phyloP scores from a whole-genome alignment of 2,329 filamentous ascomycete species.

The Cercospora zeae-maydis region DNA sequence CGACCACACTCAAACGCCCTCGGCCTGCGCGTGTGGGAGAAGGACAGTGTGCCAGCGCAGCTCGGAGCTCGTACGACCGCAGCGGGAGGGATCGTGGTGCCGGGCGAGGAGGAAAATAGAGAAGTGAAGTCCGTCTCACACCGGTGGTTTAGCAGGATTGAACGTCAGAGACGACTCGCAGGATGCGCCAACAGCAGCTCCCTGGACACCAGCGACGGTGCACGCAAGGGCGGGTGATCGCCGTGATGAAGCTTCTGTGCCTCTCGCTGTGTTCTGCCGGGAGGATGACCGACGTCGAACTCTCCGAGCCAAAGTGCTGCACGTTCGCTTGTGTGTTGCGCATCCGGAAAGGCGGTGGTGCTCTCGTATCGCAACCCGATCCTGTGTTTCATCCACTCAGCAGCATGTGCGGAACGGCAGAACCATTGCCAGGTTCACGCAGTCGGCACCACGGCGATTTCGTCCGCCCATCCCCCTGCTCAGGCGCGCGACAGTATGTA shows the following conservation, averaged over 20 bases:
- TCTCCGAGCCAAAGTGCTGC: neutral
- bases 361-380: neutral
- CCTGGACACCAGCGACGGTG: neutral
- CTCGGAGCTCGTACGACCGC: neutral
- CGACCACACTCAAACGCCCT: conserved; percentile 10
- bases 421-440: neutral
- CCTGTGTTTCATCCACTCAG: neutral
- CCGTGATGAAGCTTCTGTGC: neutral
- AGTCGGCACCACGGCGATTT: neutral
- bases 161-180: neutral
- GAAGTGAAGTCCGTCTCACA: neutral
- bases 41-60: neutral
- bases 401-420: neutral
- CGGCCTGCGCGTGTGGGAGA: conserved; percentile 3
- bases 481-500: no score
- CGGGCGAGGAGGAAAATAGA: neutral
- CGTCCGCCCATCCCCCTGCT: no score
- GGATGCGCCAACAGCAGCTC: neutral
- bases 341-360: neutral
- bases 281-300: conserved; percentile 5
- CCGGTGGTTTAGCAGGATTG: neutral
- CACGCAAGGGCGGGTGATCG: neutral
- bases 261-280: neutral
- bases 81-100: neutral
- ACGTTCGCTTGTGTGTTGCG: neutral